Conservation (phyloP, 352 stramenopile genomes). For the Globisporangium irregulare region DNA sequence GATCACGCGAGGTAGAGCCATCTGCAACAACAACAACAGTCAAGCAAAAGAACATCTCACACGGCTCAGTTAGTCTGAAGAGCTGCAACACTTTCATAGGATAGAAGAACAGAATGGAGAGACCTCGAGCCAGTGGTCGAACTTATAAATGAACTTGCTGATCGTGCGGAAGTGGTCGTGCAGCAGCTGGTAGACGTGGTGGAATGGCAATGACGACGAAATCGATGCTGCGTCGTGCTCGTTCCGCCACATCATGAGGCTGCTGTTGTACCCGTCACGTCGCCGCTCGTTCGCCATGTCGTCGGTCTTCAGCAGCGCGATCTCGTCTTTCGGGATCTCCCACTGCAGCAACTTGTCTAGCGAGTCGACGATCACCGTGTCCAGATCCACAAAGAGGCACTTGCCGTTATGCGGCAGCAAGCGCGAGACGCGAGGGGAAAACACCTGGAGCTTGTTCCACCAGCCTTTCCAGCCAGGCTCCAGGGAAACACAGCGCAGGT, state of each 20-base stretch:
- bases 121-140: slow-evolving; percentile 86
- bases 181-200: slow-evolving; percentile 38
- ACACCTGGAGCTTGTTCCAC: slow-evolving; percentile 84
- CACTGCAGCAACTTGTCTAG: slow-evolving; percentile 30
- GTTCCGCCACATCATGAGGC: slow-evolving; percentile 58
- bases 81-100: neutral
- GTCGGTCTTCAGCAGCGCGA: slow-evolving; percentile 54
- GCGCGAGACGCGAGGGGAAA: slow-evolving; percentile 24
- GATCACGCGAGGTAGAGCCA: slow-evolving; percentile 29
- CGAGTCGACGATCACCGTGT: slow-evolving; percentile 64
- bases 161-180: slow-evolving; percentile 33
- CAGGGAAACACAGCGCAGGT: slow-evolving; percentile 31
- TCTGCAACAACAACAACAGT: slow-evolving; percentile 18
- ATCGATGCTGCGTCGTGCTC: neutral
- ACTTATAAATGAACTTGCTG: slow-evolving; percentile 72
- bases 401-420: slow-evolving; percentile 16
- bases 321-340: slow-evolving; percentile 8
- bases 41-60: neutral
- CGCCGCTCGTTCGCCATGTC: slow-evolving; percentile 70
- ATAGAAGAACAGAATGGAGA: neutral
- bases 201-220: slow-evolving; percentile 14
- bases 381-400: slow-evolving; percentile 71
- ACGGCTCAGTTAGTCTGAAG: neutral
- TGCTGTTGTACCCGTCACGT: slow-evolving; percentile 67
- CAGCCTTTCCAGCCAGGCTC: slow-evolving; percentile 47